A percentile compares a stretch with the other conserved stretches of the same genome.
These are phyloP conservation scores for Pyrenophora seminiperda DNA, from an alignment of 2,329 filamentous ascomycete genomes.

Conservation along the genomic window DNA sequence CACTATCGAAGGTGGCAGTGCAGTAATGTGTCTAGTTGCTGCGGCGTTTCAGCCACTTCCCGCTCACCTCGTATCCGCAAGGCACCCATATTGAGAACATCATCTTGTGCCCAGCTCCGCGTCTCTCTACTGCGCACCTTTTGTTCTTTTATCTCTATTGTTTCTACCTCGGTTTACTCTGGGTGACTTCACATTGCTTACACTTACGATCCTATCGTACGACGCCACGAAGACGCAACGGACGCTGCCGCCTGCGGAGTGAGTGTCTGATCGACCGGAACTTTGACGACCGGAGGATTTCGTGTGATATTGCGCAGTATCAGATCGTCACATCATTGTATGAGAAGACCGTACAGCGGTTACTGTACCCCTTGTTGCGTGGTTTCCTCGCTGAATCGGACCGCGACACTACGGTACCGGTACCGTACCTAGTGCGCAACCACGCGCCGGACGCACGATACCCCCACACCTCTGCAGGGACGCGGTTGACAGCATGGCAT, in stretches of 20 bases:
- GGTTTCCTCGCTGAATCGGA: slow-evolving; percentile 1
- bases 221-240: neutral
- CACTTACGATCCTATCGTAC: neutral
- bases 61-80: slow-evolving; percentile 10
- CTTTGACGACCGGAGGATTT: neutral
- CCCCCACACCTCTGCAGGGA: neutral
- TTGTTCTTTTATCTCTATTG: neutral
- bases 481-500: slow-evolving; percentile 2
- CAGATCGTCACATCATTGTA: neutral
- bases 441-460: neutral
- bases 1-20: slow-evolving; percentile 11
- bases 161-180: neutral
- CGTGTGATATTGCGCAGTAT: neutral
- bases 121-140: neutral
- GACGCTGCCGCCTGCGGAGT: neutral
- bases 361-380: neutral
- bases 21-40: slow-evolving; percentile 5
- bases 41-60: slow-evolving; percentile 11
- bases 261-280: neutral
- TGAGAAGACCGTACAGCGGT: neutral
- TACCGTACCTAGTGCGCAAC: slow-evolving; percentile 1
- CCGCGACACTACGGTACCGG: too few species aligned
- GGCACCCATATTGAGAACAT: slow-evolving; percentile 18
- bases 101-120: slow-evolving; percentile 3
- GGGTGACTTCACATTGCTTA: neutral